Evolutionary conservation across 2,329 filamentous ascomycete species (phyloP), one percentile per base, ranked within the genome.

Genomic region (Monilinia laxa): DNA sequence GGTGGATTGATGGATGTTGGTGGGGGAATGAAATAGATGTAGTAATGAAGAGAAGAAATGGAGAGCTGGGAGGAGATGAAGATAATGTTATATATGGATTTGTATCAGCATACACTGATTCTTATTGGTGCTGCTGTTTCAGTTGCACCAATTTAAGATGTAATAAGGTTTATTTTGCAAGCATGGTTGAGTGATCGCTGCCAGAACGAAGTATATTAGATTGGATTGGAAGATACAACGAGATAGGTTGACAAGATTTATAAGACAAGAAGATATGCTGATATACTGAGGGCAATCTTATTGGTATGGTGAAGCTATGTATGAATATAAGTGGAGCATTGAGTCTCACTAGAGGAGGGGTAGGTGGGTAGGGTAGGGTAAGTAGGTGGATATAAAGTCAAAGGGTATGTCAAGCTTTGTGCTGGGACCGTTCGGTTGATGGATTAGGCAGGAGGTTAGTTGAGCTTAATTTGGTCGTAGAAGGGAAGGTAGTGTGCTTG

Each of bases 261-360:
- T 42, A 20, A 47, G 20, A 47, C 20, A 20, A 10, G 5, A n/a
- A 14, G 40, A 42, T 3, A 42, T 42, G 20, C 5, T 9, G 45
- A 18, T 2, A n/a, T 9, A 5, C 18, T 18, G 18, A n/a, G 42
- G 42, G 4, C 2, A 3, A 11, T 47, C 45, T 47, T n/a, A 47
- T 20, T 20, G 45, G 20, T 20, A 18, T 47, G 45, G 16, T 6
- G 18, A 10, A 47, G 45, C 4, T 42, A 53, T 53, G 31, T 20
- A 45, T 58, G 56, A 16, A 45, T 3, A 2, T 10, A 9, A 18
- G 57, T 49, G 57, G 42, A 1, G 45, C 14, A 3, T 12, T 1
- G 53, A 35, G 10, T 20, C 18, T 38, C 28, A 11, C 28, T 38
- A 35, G n/a, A 59, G 57, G 57, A 59, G 57, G 57, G 57, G 57